These are phyloP conservation scores for Lactarius quietus DNA, from an alignment of 768 basidiomycete species.

Conservation along the genomic window DNA sequence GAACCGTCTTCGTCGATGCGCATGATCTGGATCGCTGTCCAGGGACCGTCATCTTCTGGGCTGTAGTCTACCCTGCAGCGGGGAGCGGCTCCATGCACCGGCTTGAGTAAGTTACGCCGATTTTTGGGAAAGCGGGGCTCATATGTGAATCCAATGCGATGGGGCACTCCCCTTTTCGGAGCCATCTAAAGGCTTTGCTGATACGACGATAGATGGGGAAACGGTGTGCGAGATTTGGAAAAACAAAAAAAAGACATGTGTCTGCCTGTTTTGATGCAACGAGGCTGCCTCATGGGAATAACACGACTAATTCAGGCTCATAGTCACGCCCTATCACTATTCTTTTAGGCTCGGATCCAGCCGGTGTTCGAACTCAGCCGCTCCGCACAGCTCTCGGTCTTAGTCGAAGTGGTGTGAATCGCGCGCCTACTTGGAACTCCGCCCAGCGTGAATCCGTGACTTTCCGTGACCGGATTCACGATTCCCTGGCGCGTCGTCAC, in stretches of 20 bases:
- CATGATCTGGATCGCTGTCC: slow-evolving; percentile 10
- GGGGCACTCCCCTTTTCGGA: background rate
- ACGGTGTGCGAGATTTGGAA: background rate
- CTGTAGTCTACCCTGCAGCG: slow-evolving; percentile 11
- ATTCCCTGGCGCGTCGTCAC: no score
- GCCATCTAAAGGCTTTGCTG: background rate
- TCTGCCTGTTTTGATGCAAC: background rate
- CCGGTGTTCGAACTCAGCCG: no score
- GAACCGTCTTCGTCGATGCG: background rate
- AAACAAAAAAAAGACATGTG: background rate
- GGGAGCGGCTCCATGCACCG: slow-evolving; percentile 3
- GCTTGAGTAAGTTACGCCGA: background rate
- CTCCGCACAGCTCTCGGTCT: no score
- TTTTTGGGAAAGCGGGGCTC: background rate
- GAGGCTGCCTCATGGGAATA: slow-evolving; percentile 14
- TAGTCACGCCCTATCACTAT: background rate
- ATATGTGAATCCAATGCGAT: background rate
- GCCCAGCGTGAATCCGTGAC: no score
- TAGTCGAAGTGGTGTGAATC: no score
- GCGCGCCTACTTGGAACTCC: no score
- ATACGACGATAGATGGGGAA: background rate
- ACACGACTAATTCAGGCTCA: background rate
- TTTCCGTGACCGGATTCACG: no score
- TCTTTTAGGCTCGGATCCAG: no score
- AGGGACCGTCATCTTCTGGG: slow-evolving; percentile 10